Conservation (phyloP, 345 rosid species). For the Mangifera indica region DNA sequence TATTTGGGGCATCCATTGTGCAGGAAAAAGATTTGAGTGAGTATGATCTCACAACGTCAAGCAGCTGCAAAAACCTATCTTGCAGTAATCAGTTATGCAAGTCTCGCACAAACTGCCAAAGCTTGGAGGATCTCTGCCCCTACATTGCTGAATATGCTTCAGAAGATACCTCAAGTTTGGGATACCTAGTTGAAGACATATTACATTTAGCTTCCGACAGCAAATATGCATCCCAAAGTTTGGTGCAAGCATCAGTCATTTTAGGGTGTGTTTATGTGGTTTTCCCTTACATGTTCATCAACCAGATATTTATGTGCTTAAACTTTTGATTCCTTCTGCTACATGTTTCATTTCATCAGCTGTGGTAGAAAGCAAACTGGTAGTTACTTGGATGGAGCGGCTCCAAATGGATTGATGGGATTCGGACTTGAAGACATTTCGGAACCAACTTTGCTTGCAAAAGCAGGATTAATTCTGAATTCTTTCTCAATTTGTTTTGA, state of each 20-base stretch:
- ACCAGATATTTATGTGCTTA: background rate
- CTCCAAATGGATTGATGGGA: constrained; percentile 22
- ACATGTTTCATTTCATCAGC: background rate
- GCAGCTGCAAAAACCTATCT: constrained; percentile 24
- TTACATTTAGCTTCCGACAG: constrained; percentile 12
- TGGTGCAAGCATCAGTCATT: constrained; percentile 12
- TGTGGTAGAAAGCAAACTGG: constrained; percentile 21
- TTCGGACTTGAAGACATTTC: constrained; percentile 17
- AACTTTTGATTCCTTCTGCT: background rate
- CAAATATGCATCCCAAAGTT: constrained; percentile 7
- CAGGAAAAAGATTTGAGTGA: constrained; percentile 33
- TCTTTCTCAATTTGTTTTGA: constrained; percentile 32
- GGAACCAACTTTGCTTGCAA: constrained; percentile 16
- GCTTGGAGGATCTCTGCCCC: constrained; percentile 27
- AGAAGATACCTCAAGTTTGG: constrained; percentile 29
- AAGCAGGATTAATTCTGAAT: constrained; percentile 18
- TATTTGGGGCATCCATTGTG: constrained; percentile 34
- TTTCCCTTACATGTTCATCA: background rate
- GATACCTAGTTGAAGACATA: constrained; percentile 19
- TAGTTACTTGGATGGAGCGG: constrained; percentile 19
- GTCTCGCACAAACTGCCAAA: constrained; percentile 18
- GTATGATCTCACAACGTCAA: constrained; percentile 26
- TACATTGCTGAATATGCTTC: constrained; percentile 23
- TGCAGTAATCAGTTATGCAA: constrained; percentile 31
- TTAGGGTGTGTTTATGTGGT: constrained; percentile 7